Evolutionary conservation across 2,329 filamentous ascomycete species (phyloP).

Genomic region (Elsinoe fawcettii): DNA sequence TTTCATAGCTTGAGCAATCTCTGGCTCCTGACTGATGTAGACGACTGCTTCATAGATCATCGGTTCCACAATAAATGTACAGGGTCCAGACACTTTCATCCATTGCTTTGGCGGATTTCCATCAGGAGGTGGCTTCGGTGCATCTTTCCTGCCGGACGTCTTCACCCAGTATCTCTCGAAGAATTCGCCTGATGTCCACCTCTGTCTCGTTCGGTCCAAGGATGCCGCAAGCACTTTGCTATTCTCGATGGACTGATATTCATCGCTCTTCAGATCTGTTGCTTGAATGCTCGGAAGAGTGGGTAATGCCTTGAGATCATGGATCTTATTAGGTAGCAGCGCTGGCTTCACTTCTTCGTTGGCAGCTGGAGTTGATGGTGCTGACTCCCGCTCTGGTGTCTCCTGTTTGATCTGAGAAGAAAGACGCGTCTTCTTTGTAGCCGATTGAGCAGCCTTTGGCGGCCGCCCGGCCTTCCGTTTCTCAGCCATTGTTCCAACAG

Average conservation of each 20-base stretch:
- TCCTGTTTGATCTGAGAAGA: slow-evolving; percentile 14
- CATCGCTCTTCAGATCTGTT: slow-evolving; percentile 52
- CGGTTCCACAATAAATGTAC: slow-evolving; percentile 69
- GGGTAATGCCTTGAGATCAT: slow-evolving; percentile 60
- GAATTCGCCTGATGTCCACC: slow-evolving; percentile 60
- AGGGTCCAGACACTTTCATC: slow-evolving; percentile 55
- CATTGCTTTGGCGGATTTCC: slow-evolving; percentile 30
- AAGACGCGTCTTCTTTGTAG: slow-evolving; percentile 23
- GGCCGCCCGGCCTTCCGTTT: slow-evolving; percentile 25
- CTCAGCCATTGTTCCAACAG: slow-evolving; percentile 8
- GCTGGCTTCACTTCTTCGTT: slow-evolving; percentile 23
- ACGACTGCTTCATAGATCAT: slow-evolving; percentile 71
- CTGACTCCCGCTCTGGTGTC: slow-evolving; percentile 15
- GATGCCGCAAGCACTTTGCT: slow-evolving; percentile 71
- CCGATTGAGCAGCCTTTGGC: slow-evolving; percentile 19
- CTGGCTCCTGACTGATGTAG: slow-evolving; percentile 60
- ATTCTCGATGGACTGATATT: slow-evolving; percentile 60
- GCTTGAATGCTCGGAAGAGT: slow-evolving; percentile 61
- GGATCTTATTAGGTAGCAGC: slow-evolving; percentile 53
- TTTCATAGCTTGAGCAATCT: slow-evolving; percentile 23
- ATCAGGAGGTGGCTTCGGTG: slow-evolving; percentile 41
- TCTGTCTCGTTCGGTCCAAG: slow-evolving; percentile 61
- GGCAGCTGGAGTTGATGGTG: slow-evolving; percentile 19
- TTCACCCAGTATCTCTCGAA: slow-evolving; percentile 76
- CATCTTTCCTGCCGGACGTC: slow-evolving; percentile 59